Evolutionary conservation across 371 early-diverging fungal species (phyloP).

Genomic region (Dichotomocladium elegans): DNA sequence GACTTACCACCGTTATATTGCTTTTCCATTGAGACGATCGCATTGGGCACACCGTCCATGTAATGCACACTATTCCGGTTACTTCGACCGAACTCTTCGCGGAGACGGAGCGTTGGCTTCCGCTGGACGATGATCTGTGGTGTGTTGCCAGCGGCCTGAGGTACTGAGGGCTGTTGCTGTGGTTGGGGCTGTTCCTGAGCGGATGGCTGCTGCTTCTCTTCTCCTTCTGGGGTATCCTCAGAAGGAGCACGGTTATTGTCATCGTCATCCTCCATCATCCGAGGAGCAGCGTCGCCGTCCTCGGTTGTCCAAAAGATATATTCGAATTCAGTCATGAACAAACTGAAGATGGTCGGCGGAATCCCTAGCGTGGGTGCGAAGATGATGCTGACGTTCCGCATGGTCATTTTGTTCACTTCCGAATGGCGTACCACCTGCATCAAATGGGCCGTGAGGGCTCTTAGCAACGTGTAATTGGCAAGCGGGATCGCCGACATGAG

Average conservation of each 20-base stretch:
- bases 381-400: constrained; percentile 72
- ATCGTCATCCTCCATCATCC: constrained; percentile 1
- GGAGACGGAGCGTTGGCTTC: constrained; percentile 9
- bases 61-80: constrained; percentile 49
- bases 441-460: constrained; percentile 62
- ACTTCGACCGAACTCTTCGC: constrained; percentile 17
- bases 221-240: constrained; percentile 1
- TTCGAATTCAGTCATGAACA: constrained; percentile 68
- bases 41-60: constrained; percentile 38
- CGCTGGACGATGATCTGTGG: constrained; percentile 1
- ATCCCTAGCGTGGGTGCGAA: constrained; percentile 71
- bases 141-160: neutral
- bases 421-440: constrained; percentile 59
- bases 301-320: constrained; percentile 56
- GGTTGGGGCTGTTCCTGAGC: neutral
- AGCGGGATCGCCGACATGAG: constrained; percentile 55
- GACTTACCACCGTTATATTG: constrained; percentile 32
- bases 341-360: constrained; percentile 63
- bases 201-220: constrained; percentile 1
- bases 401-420: constrained; percentile 70
- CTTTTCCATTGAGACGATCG: constrained; percentile 37
- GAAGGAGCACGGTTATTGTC: neutral
- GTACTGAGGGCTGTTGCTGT: neutral
- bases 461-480: constrained; percentile 59
- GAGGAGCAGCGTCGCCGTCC: constrained; percentile 21